Base-by-base conservation (phyloP, 176 grass and related monocot species). In the Chrysopogon serrulatus region DNA sequence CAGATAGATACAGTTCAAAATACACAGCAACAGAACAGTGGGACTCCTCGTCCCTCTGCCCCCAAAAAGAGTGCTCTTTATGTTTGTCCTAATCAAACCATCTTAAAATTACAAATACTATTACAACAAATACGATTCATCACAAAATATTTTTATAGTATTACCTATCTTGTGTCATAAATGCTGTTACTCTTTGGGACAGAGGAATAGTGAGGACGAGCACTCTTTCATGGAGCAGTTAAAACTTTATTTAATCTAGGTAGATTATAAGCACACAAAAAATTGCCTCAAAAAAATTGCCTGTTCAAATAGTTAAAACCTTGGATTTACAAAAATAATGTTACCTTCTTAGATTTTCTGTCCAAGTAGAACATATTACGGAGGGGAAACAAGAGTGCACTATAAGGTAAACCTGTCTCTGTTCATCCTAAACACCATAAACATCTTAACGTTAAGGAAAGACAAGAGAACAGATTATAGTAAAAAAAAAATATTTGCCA, bases 331-430 rank as follows among this genome's bases (percentile, higher is more conserved):
- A 87, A 26, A 9, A 5, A 89, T 81, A 40, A 53, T 26, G 9
- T 77, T 78, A 97, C 95, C 92, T 91, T 98, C 92, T 91, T 98
- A 8, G 60, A 90, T 76, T 90, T 98, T 83, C 82, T 98, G 84
- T 94, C 95, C 73, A 89, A 41, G 84, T 87, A 91, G 66, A 81
- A 62, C 31, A 64, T 88, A 83, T 65, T 83, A 79, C 88, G 83
- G 30, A 94, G 28, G 53, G 95, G 92, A 84, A 83, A 62, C 68
- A 97, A 90, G 32, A 98, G 79, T 68, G 88, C 84, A 53, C 83
- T 88, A 80, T 98, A 98, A 92, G 68, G 70, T 78, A 98, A 69
- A 93, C 84, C 81, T 88, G 87, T 71, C 79, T 53, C 21, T 98
- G 90, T 30, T 98, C 92, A 81, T 88, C 95, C 92, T 94, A 81